Base-by-base conservation (phyloP, 2,329 filamentous ascomycete species). In the Triangularia setosa region DNA sequence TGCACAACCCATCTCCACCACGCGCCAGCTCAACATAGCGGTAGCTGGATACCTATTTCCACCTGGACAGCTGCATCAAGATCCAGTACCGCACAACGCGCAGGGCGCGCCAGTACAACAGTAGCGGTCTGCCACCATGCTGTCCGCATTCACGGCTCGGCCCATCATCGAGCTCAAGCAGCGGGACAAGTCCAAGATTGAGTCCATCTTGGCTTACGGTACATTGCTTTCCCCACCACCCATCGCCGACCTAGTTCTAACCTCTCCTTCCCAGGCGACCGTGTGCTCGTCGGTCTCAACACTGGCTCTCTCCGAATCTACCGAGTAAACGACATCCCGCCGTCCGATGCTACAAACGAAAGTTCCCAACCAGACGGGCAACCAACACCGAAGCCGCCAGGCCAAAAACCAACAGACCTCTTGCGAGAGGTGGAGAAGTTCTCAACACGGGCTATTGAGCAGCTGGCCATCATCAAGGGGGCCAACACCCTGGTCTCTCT, bases 131-230 rank as follows among this genome's bases (percentile, higher is more conserved):
- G 40, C 52, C 65, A 83, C 82, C 78, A 97, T 97, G 95, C 90
- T 99, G 79, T 96, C 94, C 79, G 95, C 95, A 75, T 99, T 99
- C 80, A 96, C 91, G 72, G 93, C 95, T 81, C 91, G 92, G 75
- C 91, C 93, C 69, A 94, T 99, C 77, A 91, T 98, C 83, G 95
- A 99, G 90, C 90, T 99, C 73, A 93, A 91, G 81, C 88, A 89
- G 78, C 90, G 92, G 78, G 94, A 98, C 86, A 97, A 96, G 83
- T 96, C 92, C 70, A 95, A 90, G 83, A 97, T 99, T 79, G 95
- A 99, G 80, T 95, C 92, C 58, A 92, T 99, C 70, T 84, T 98
- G 57, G 92, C 94, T 67, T 92, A 97, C 79, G 93, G 90, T 92
- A 83, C 21, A 55, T 8, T 2, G 14, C 23, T 55, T n/a, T 27